A percentile compares a stretch with the other conserved stretches of the same genome.
These are phyloP conservation scores for Aspergillus biplanus DNA, from an alignment of 495 filamentous ascomycete genomes.

Conservation along the genomic window DNA sequence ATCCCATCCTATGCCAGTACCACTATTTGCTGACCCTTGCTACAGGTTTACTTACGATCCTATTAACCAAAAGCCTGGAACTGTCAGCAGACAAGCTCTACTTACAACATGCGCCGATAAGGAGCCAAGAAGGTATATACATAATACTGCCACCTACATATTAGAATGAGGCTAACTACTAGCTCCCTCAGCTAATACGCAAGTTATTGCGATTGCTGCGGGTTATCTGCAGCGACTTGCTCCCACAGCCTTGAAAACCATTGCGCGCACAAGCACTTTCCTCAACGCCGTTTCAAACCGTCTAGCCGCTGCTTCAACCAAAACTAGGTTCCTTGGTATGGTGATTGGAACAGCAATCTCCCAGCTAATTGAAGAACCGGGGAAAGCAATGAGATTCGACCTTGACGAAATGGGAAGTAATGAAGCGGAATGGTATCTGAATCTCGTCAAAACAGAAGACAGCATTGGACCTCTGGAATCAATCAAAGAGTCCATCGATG, in stretches of 20 bases:
- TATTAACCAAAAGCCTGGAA: constrained; percentile 68
- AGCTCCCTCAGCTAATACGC: constrained; percentile 66
- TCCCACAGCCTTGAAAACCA: constrained; percentile 59
- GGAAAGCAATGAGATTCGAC: constrained; percentile 78
- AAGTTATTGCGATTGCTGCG: constrained; percentile 75
- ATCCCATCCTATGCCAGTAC: background rate
- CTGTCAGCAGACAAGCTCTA: constrained; percentile 85
- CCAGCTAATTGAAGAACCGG: constrained; percentile 73
- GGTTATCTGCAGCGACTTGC: constrained; percentile 71
- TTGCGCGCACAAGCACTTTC: constrained; percentile 72
- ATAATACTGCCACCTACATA: background rate
- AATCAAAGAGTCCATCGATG: constrained; percentile 35
- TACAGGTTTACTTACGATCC: constrained; percentile 53
- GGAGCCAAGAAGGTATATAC: constrained; percentile 80
- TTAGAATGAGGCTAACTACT: constrained; percentile 22
- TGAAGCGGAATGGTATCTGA: constrained; percentile 79
- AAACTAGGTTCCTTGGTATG: constrained; percentile 87
- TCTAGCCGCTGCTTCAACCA: constrained; percentile 71
- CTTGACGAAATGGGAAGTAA: constrained; percentile 73
- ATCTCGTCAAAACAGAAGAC: constrained; percentile 65
- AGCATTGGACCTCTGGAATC: constrained; percentile 60
- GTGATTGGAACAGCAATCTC: constrained; percentile 82
- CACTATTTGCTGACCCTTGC: constrained; percentile 24
- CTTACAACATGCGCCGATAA: constrained; percentile 78
- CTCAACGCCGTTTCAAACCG: constrained; percentile 84